These are phyloP conservation scores for Lepidium didymum DNA, from an alignment of 345 rosid genomes.

Conservation along the genomic window DNA sequence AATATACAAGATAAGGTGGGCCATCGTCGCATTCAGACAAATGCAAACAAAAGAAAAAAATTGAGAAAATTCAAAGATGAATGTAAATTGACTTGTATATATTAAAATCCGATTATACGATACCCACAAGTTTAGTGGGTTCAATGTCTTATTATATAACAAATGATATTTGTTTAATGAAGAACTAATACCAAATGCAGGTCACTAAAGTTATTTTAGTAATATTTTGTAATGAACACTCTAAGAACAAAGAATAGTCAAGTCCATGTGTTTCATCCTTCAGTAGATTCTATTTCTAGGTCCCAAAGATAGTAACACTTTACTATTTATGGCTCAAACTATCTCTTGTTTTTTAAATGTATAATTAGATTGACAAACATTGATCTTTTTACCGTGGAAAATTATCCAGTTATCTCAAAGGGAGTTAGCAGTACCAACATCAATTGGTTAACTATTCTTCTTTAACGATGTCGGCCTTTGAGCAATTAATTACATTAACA, in stretches of 20 bases:
- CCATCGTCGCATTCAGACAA: neutral
- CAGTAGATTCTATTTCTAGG: neutral
- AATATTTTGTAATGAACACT: neutral
- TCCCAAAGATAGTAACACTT: neutral
- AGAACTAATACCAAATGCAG: neutral
- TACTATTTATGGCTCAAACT: neutral
- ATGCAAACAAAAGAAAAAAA: neutral
- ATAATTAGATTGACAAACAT: neutral
- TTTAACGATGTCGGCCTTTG: neutral
- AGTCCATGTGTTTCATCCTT: conserved; percentile 18
- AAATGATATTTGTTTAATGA: neutral
- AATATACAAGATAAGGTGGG: neutral
- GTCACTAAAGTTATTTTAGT: neutral
- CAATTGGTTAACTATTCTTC: neutral
- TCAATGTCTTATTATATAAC: neutral
- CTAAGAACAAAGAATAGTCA: neutral
- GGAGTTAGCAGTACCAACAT: too few relatives aligned
- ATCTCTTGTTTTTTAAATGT: neutral
- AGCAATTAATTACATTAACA: neutral
- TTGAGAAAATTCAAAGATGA: neutral
- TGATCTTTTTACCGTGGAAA: too few relatives aligned
- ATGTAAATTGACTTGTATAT: neutral
- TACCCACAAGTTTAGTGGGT: neutral
- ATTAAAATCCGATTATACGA: neutral
- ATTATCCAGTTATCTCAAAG: too few relatives aligned